Evolutionary conservation across 2,329 filamentous ascomycete species (phyloP).

Genomic region (Teratosphaeria nubilosa): DNA sequence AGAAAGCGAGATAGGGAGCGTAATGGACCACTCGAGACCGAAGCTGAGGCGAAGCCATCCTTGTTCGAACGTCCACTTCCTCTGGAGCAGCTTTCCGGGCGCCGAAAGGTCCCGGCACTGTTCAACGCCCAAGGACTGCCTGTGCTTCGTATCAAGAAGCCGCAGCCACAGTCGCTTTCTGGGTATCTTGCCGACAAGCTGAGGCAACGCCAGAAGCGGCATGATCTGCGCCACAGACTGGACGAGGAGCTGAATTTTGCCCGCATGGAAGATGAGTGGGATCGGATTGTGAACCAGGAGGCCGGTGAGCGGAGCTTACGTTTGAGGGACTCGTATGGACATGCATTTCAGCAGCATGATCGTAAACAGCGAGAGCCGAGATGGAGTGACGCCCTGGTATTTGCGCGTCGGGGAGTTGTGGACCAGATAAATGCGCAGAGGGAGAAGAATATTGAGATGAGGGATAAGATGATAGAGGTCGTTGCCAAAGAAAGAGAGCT

Average conservation of each 20-base stretch:
- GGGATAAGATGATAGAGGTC: slow-evolving; percentile 35
- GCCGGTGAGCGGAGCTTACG: slow-evolving; percentile 3
- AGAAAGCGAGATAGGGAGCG: neutral
- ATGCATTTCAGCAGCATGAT: neutral
- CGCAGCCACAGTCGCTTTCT: slow-evolving; percentile 52
- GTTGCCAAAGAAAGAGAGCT: slow-evolving; percentile 39
- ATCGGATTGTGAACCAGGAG: slow-evolving; percentile 26
- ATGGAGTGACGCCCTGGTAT: slow-evolving; percentile 27
- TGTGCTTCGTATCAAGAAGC: slow-evolving; percentile 57
- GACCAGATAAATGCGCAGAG: slow-evolving; percentile 16
- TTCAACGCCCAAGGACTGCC: slow-evolving; percentile 45
- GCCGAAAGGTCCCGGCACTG: slow-evolving; percentile 50
- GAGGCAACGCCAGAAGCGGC: slow-evolving; percentile 32
- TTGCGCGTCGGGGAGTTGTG: slow-evolving; percentile 28
- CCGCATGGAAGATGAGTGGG: slow-evolving; percentile 40
- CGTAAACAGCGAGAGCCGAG: slow-evolving; percentile 4
- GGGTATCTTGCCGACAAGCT: slow-evolving; percentile 47
- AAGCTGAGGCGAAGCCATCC: neutral
- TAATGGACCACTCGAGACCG: neutral
- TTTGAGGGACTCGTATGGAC: slow-evolving; percentile 1
- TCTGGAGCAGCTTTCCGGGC: slow-evolving; percentile 33
- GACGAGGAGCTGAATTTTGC: slow-evolving; percentile 32
- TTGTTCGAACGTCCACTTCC: slow-evolving; percentile 20
- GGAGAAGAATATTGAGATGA: slow-evolving; percentile 24
- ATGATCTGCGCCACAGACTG: slow-evolving; percentile 31